These are phyloP conservation scores for Pezicula radicicola DNA, from an alignment of 2,329 filamentous ascomycete genomes.

Conservation along the genomic window DNA sequence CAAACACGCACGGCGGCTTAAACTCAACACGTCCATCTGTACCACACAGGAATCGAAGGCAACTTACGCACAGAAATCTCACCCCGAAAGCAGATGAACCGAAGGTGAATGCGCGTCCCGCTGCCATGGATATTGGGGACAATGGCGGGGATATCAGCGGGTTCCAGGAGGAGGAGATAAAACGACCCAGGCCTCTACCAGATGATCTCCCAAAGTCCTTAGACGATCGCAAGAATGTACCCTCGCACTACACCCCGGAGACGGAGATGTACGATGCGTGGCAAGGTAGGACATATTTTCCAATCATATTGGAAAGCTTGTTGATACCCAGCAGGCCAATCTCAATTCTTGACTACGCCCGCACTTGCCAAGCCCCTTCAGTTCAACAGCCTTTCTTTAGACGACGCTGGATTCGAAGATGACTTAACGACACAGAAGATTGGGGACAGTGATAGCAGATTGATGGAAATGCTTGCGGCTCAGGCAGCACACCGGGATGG, in stretches of 20 bases:
- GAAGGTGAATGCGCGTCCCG: constrained; percentile 24
- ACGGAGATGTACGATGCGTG: constrained; percentile 99
- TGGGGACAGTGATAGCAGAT: constrained; percentile 77
- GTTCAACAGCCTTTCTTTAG: constrained; percentile 77
- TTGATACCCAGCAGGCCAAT: constrained; percentile 65
- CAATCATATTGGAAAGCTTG: neutral
- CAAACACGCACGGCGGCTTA: neutral
- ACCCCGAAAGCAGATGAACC: constrained; percentile 15
- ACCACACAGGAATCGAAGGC: neutral
- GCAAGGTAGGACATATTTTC: constrained; percentile 66
- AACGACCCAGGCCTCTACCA: constrained; percentile 58
- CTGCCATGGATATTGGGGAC: constrained; percentile 58
- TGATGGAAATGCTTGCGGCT: constrained; percentile 94
- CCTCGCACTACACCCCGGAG: constrained; percentile 64
- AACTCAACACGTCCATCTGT: constrained; percentile 2
- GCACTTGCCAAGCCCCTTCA: constrained; percentile 78
- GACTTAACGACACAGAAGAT: constrained; percentile 47
- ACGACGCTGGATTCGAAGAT: constrained; percentile 73
- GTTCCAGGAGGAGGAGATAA: constrained; percentile 55
- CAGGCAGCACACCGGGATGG: constrained; percentile 83
- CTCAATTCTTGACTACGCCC: constrained; percentile 88
- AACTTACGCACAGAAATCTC: constrained; percentile 8
- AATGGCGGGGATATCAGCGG: constrained; percentile 39
- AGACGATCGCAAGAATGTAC: constrained; percentile 75
- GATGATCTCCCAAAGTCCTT: constrained; percentile 86